Evolutionary conservation across 2,329 filamentous ascomycete genomes (phyloP), one percentile per base, ranked within the genome.

Genomic region (Tolypocladium sp.): DNA sequence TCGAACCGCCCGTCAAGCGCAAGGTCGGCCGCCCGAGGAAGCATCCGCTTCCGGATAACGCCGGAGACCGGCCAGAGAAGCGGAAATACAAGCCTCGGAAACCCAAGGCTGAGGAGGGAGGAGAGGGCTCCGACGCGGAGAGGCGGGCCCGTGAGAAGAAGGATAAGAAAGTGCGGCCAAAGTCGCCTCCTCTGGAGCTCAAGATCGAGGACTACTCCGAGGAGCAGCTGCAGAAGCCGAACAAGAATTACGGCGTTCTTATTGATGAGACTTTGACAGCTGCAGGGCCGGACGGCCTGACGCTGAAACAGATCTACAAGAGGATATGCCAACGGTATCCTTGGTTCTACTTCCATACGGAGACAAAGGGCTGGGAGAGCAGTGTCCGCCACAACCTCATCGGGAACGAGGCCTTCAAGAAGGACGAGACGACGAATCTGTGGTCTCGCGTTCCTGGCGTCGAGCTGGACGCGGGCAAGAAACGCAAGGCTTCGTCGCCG

Each of bases 1-100:
- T 76, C 5, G 80, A 82, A 60, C 79, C 79, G 35, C 80, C 79
- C 15, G 72, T 81, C 58, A 88, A 88, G 74, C 79, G 85, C 49
- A 87, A 86, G 63, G 85, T 88, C 44, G 85, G 85, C 9, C 81
- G 85, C 35, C 85, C 85, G 1, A 76, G 85, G 61, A 88, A 88
- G 66, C 82, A 87, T 63, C 84, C 84, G 6, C 66, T 81, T 13
- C 82, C 82, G 5, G 84, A 87, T 46, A 76, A 80, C n/a, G 76
- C 72, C 9, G 72, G 75, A 1, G 79, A 82, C 52, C 77, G 76
- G 59, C 78, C 80, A 2, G 84, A 87, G 71, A 88, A 88, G 73
- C 79, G 85, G 61, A 86, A 85, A 65, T 88, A 87, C 69, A 87
- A 85, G 63, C 84, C 84, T 58, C 76, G 85, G 57, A 86, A 82